Evolutionary conservation across 139 green algal species (phyloP).

Genomic region (Micromonas commoda): DNA sequence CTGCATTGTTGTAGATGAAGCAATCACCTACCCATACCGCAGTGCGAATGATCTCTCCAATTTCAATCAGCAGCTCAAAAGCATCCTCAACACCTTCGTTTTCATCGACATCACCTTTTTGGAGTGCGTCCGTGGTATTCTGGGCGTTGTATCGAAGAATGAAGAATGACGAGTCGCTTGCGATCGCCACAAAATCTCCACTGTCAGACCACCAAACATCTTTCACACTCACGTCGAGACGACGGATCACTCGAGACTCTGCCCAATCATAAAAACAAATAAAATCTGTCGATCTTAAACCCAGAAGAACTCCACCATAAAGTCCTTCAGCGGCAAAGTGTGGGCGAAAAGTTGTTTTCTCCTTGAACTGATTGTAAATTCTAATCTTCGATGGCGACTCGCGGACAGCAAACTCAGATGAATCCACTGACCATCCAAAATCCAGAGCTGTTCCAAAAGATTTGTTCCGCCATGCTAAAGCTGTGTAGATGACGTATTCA

Average conservation of each 20-base stretch:
- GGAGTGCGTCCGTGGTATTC: constrained; percentile 39
- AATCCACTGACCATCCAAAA: constrained; percentile 88
- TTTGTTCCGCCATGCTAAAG: constrained; percentile 98
- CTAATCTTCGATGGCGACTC: constrained; percentile 56
- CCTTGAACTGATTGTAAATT: constrained; percentile 58
- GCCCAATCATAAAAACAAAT: constrained; percentile 97
- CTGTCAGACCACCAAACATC: constrained; percentile 81
- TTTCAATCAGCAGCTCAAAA: constrained; percentile 92
- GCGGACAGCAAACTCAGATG: constrained; percentile 78
- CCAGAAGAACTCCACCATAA: constrained; percentile 78
- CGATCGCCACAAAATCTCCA: constrained; percentile 76
- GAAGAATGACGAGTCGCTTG: constrained; percentile 74
- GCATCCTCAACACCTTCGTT: constrained; percentile 93
- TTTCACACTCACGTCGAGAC: constrained; percentile 83
- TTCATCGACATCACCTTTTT: constrained; percentile 52
- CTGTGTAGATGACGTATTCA: constrained; percentile 99
- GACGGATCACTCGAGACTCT: constrained; percentile 57
- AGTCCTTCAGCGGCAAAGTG: constrained; percentile 79
- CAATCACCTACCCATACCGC: constrained; percentile 88
- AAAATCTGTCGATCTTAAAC: constrained; percentile 72
- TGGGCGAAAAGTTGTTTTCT: constrained; percentile 78
- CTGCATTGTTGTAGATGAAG: constrained; percentile 96
- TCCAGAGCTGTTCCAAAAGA: constrained; percentile 81
- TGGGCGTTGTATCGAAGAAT: constrained; percentile 70
- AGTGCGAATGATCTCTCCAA: constrained; percentile 63